phyloP scores from a whole-genome alignment of 257 asterid genomes.

The Coffea canephora region DNA sequence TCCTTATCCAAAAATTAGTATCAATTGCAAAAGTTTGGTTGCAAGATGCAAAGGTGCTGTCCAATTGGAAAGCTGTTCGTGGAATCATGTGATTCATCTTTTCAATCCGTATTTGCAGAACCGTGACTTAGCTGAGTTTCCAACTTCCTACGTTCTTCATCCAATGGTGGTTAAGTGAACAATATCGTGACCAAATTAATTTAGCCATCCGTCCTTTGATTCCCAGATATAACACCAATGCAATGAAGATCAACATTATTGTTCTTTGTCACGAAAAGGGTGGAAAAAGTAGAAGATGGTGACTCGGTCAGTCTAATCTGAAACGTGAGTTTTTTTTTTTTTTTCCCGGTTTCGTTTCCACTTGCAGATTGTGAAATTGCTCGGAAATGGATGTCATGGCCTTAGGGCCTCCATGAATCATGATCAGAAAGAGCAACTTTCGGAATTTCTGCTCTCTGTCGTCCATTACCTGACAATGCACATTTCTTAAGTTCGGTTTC shows the following conservation, averaged over 20 bases:
- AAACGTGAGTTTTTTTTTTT: not conserved
- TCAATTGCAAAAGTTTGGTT: not conserved
- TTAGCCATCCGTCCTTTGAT: not conserved
- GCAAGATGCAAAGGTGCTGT: constrained; percentile 7
- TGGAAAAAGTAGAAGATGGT: not conserved
- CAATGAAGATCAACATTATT: not conserved
- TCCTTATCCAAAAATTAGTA: constrained; percentile 3
- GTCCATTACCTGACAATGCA: not conserved
- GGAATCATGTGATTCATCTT: constrained; percentile 43
- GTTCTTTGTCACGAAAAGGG: constrained; percentile 9
- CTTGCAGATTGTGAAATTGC: not conserved
- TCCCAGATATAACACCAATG: not conserved
- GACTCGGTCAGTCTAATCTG: not conserved
- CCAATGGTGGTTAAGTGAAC: constrained; percentile 12
- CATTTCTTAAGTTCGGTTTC: too few species aligned
- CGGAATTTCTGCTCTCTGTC: too few species aligned
- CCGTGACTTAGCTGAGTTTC: constrained; percentile 47
- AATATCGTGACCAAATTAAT: constrained; percentile 34
- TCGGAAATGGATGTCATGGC: too few species aligned
- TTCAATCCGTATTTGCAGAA: constrained; percentile 19
- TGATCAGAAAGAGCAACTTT: too few species aligned
- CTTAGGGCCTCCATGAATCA: not conserved
- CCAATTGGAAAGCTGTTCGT: constrained; percentile 3
- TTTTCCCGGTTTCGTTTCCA: not conserved
- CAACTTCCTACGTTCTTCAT: constrained; percentile 19